Base-by-base conservation (phyloP, 2,329 filamentous ascomycete genomes). In the Bipolaris gigantea region DNA sequence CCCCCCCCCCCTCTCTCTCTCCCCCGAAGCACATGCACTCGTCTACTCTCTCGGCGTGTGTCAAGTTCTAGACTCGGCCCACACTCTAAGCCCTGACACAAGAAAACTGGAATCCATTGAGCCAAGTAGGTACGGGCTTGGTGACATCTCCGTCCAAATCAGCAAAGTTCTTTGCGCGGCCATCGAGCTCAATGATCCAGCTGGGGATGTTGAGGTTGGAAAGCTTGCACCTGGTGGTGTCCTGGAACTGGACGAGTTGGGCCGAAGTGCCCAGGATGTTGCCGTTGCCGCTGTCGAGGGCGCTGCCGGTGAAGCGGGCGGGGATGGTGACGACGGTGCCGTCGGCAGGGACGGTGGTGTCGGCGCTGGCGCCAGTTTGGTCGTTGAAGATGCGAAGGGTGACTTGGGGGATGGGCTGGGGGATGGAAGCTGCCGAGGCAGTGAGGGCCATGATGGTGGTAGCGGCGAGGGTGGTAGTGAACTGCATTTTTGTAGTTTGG, bases 101-200 rank as follows among this genome's bases (percentile, higher is more conserved):
- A 23, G 56, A 53, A 35, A 61, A 58, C 16, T 50, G 55, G 50
- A 58, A 61, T 8, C 58, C 55, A n/a, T 46, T 47, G 32, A 61
- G 54, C 48, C 52, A 61, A 7, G 44, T 53, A 6, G 44, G 53
- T 40, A 61, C 33, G 11, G 58, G 42, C 50, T 56, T 48, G 4
- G 52, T 55, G 15, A 38, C 23, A 44, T 61, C 55, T 21, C 44
- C 57, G 35, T 60, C 57, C 9, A 60, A 36, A 6, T 58, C 47
- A 23, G 44, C 58, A 52, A 58, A 60, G 48, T 56, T 60, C 44
- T 60, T 51, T 2, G 55, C 49, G 25, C 55, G 52, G n/a, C 58
- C 58, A 21, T 60, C 55, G 13, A 60, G 49, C 34, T 55, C 36
- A 30, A 57, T 51, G 34, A 46, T 27, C 46, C 47, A 55, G 35